Base-by-base conservation (phyloP, 306 rosid species). In the Glycyrrhiza uralensis region DNA sequence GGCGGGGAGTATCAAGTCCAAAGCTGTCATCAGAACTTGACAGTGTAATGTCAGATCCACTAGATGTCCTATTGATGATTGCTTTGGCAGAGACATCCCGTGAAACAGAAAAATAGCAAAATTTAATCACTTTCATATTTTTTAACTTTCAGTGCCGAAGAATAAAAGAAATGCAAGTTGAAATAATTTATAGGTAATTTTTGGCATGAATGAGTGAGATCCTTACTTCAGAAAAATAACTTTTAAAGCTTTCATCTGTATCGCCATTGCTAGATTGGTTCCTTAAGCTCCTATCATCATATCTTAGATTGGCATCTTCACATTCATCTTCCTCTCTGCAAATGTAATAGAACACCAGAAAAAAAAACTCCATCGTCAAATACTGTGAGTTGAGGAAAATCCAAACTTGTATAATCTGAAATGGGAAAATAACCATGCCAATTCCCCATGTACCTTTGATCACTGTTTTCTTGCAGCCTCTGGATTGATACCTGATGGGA, bases 21-120 rank as follows among this genome's bases (percentile, higher is more conserved):
- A 88, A 95, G 84, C 97, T 88, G 74, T 96, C 89, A 78, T 91
- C 99, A 0, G 96, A 91, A 75, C 99, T 85, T 32, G 97, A 91
- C 77, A 91, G 80, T 17, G 99, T 95, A 47, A 88, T 78, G 80
- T 95, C 99, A 18, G 99, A 95, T 72, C 82, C 97, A 47, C 94
- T 88, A 2, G 97, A 91, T 58, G 86, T 91, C 81, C 87, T 82
- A 23, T 76, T 86, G 57, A 66, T 64, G 22, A 71, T 77, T 65
- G 52, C 80, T 77, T 79, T 79, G 30, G 72, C 65, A 50, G 87
- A 73, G 5, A 66, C 86, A 65, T 84, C 97, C 99, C 89, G 84
- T 26, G 45, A 47, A 58, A 38, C 38, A 52, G 44, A 41, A 35
- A 36, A 73, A 67, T 19, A 39, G 2, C 42, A 79, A n/a, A 44